Evolutionary conservation across 192 early-diverging fungal species (phyloP).

Genomic region (Obelidium mucronatum): DNA sequence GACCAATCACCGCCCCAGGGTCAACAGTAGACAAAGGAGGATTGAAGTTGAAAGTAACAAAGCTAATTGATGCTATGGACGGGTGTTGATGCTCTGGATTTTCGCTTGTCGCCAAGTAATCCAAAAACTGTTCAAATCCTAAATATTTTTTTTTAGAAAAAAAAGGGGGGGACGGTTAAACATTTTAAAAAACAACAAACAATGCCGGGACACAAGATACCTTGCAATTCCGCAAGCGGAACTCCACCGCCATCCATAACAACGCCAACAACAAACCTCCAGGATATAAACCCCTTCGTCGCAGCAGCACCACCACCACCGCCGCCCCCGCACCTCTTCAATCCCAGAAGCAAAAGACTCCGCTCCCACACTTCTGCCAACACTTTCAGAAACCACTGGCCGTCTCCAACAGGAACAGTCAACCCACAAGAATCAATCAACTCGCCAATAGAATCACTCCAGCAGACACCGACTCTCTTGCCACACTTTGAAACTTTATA

Average conservation of each 20-base stretch:
- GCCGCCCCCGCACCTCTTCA: not conserved
- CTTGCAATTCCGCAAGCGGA: not conserved
- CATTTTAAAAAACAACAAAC: not conserved
- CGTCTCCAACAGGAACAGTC: not conserved
- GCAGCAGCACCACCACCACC: not conserved
- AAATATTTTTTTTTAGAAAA: too few species aligned
- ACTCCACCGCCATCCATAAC: not conserved
- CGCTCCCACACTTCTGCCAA: constrained; percentile 31
- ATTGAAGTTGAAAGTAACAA: constrained; percentile 15
- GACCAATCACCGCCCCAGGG: constrained; percentile 15
- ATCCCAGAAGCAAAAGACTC: constrained; percentile 5
- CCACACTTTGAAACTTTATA: not conserved
- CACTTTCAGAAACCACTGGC: constrained; percentile 5
- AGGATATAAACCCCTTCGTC: not conserved
- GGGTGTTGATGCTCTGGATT: not conserved
- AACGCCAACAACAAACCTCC: constrained; percentile 18
- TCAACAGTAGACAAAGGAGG: constrained; percentile 18
- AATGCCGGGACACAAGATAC: constrained; percentile 1
- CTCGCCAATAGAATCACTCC: constrained; percentile 29
- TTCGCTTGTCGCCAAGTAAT: not conserved
- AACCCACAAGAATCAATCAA: constrained; percentile 13
- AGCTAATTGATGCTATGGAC: constrained; percentile 15
- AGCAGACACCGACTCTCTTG: constrained; percentile 12
- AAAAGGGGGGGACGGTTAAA: too few species aligned
- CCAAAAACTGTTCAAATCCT: constrained; percentile 24